A percentile compares a stretch with the other conserved stretches of the same genome.
Evolutionary conservation across 352 stramenopile genomes (phyloP).

Genomic region (Blastocystis sp.): DNA sequence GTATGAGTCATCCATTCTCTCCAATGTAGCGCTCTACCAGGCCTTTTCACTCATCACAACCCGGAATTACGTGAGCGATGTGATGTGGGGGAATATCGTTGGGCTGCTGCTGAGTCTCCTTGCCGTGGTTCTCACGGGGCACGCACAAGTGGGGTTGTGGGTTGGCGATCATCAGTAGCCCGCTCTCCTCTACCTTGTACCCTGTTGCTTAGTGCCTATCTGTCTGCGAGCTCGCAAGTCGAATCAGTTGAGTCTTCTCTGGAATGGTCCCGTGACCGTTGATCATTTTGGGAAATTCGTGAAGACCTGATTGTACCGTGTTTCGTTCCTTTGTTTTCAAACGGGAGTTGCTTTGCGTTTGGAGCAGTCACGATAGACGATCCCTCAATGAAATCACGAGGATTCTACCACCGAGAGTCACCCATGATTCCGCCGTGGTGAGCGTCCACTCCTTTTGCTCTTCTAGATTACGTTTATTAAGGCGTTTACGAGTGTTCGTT

Average conservation of each 20-base stretch:
- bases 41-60: neutral
- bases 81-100: neutral
- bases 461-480: slow-evolving; percentile 12
- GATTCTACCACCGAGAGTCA: neutral
- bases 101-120: slow-evolving; percentile 13
- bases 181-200: slow-evolving; percentile 48
- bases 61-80: slow-evolving; percentile 25
- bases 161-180: neutral
- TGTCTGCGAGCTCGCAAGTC: neutral
- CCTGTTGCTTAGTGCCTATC: slow-evolving; percentile 13
- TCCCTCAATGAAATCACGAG: neutral
- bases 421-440: slow-evolving; percentile 8
- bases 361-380: too few relatives aligned
- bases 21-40: neutral
- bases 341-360: neutral
- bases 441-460: neutral
- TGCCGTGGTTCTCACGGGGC: neutral
- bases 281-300: neutral
- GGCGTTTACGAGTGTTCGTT: slow-evolving; percentile 1
- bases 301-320: neutral
- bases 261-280: slow-evolving; percentile 19
- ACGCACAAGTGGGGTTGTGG: neutral
- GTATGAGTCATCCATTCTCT: neutral
- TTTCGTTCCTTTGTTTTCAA: neutral
- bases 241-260: neutral